A percentile compares a stretch with the other conserved stretches of the same genome.
Evolutionary conservation across 2,329 filamentous ascomycete genomes (phyloP).

Genomic region (Venturia pyrina): DNA sequence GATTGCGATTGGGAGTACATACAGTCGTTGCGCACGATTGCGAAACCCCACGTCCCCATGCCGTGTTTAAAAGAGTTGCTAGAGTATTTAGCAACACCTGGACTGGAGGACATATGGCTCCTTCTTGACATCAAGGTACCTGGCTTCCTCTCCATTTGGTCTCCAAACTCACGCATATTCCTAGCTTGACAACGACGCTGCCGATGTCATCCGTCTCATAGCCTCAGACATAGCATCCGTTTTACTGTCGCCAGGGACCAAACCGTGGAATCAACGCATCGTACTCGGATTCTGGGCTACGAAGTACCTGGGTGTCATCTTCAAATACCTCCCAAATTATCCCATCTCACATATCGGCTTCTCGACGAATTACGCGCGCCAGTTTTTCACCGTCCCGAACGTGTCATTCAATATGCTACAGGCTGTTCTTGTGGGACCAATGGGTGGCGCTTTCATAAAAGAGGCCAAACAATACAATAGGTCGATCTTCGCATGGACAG

Average conservation of each 20-base stretch:
- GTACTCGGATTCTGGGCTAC: constrained; percentile 75
- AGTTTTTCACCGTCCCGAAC: constrained; percentile 58
- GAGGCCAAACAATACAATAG: constrained; percentile 47
- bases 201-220: constrained; percentile 60
- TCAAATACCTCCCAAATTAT: constrained; percentile 51
- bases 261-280: constrained; percentile 62
- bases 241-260: constrained; percentile 25
- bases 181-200: constrained; percentile 59
- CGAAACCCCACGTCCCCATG: constrained; percentile 60
- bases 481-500: constrained; percentile 72
- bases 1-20: constrained; percentile 72
- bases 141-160: not conserved
- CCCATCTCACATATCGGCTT: constrained; percentile 59
- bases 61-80: constrained; percentile 66
- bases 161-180: constrained; percentile 11
- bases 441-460: constrained; percentile 56
- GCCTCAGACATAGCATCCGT: constrained; percentile 51
- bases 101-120: constrained; percentile 61
- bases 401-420: constrained; percentile 73
- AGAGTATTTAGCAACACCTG: constrained; percentile 56
- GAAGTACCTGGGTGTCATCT: constrained; percentile 56
- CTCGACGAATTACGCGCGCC: constrained; percentile 56
- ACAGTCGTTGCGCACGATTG: constrained; percentile 54
- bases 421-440: constrained; percentile 55
- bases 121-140: constrained; percentile 79